Evolutionary conservation across 495 filamentous ascomycete genomes (phyloP).

Genomic region (Physcia stellaris): DNA sequence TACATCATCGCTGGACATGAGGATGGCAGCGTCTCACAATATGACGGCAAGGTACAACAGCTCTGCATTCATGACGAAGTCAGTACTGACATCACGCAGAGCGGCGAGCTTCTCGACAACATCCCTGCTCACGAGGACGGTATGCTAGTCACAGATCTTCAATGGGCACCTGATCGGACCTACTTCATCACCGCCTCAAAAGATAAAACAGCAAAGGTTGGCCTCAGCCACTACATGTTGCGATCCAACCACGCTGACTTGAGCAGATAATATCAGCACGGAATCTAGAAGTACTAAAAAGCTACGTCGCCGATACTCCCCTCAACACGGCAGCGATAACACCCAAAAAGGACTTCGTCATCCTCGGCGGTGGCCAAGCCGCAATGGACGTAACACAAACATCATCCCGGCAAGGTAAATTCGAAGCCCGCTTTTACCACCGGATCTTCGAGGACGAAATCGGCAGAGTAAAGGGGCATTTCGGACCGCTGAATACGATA

Average conservation of each 20-base stretch:
- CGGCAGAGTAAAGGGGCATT: slow-evolving; percentile 89
- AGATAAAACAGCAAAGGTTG: slow-evolving; percentile 88
- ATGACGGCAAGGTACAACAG: slow-evolving; percentile 82
- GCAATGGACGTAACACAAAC: slow-evolving; percentile 99
- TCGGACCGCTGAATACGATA: slow-evolving; percentile 84
- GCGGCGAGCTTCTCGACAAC: slow-evolving; percentile 68
- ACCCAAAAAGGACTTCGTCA: slow-evolving; percentile 89
- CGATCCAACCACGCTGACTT: slow-evolving; percentile 8
- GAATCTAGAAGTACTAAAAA: slow-evolving; percentile 84
- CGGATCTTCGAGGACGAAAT: slow-evolving; percentile 98
- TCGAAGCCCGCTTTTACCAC: slow-evolving; percentile 98
- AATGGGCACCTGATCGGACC: slow-evolving; percentile 85
- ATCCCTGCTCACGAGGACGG: slow-evolving; percentile 71
- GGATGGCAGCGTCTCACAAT: slow-evolving; percentile 87
- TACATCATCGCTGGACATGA: slow-evolving; percentile 98
- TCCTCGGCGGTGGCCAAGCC: slow-evolving; percentile 93
- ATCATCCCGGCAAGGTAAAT: slow-evolving; percentile 85
- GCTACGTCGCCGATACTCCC: slow-evolving; percentile 84
- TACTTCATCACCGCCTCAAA: slow-evolving; percentile 97
- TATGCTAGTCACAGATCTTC: slow-evolving; percentile 77
- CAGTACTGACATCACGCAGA: slow-evolving; percentile 31
- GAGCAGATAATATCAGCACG: slow-evolving; percentile 60
- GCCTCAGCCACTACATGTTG: not conserved
- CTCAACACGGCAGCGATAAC: slow-evolving; percentile 91
- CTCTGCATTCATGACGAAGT: no score